A percentile compares a stretch with the other conserved stretches of the same genome.
phyloP scores from a whole-genome alignment of 164 flowering plant species.

The Paratinospora sagittata region DNA sequence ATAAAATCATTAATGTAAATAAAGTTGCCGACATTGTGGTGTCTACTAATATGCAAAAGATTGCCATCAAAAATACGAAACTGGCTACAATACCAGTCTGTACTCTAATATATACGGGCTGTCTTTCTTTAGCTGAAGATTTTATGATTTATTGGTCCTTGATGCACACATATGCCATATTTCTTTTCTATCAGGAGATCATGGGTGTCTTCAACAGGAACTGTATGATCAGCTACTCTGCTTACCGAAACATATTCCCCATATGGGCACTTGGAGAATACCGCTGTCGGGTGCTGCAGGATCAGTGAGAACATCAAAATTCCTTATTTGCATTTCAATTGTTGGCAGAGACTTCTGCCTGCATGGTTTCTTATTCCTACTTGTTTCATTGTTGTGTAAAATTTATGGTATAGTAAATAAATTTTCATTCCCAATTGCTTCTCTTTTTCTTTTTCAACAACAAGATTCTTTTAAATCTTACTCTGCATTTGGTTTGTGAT shows the following conservation, averaged over 20 bases:
- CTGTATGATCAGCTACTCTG: constrained; percentile 38
- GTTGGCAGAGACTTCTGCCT: too few relatives aligned
- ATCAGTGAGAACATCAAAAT: neutral
- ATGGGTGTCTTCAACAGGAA: constrained; percentile 42
- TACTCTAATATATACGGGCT: too few relatives aligned
- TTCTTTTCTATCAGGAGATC: constrained; percentile 29
- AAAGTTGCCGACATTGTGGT: too few relatives aligned
- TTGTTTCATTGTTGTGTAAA: neutral
- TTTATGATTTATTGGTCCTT: too few relatives aligned
- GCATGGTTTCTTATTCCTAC: neutral
- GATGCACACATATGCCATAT: neutral
- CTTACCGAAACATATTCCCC: constrained; percentile 39
- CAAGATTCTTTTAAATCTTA: too few relatives aligned
- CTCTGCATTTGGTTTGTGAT: too few relatives aligned
- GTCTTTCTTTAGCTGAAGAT: too few relatives aligned
- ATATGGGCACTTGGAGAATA: constrained; percentile 48
- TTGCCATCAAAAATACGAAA: too few relatives aligned
- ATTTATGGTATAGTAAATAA: neutral
- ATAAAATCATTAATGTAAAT: too few relatives aligned
- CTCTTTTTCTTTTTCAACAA: neutral
- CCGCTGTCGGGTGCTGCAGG: constrained; percentile 12
- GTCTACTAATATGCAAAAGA: too few relatives aligned
- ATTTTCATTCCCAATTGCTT: neutral
- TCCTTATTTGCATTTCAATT: too few relatives aligned
- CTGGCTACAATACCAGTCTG: too few relatives aligned